phyloP scores from a whole-genome alignment of 208 protist genomes.

The Entamoeba dispar region DNA sequence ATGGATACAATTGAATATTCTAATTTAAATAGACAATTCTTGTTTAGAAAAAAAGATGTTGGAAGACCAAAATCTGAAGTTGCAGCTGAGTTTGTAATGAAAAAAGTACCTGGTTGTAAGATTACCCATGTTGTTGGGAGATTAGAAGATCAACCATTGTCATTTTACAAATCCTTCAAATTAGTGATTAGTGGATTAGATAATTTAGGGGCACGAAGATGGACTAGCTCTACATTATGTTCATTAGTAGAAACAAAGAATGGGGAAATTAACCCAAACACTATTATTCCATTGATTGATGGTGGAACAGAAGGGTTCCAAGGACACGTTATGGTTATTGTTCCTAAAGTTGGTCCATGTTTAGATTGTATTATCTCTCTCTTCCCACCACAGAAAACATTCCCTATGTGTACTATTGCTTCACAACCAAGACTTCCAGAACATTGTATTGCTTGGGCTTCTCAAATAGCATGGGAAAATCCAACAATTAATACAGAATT shows the following conservation, averaged over 20 bases:
- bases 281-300: slow-evolving; percentile 70
- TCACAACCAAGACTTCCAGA: slow-evolving; percentile 27
- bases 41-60: slow-evolving; percentile 56
- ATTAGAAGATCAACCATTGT: background rate
- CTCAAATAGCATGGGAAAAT: background rate
- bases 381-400: background rate
- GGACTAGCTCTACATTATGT: slow-evolving; percentile 10
- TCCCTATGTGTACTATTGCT: slow-evolving; percentile 33
- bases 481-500: background rate
- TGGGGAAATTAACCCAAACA: background rate
- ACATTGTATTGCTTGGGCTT: slow-evolving; percentile 37
- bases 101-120: background rate
- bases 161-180: slow-evolving; percentile 38
- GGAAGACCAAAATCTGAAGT: slow-evolving; percentile 51
- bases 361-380: background rate
- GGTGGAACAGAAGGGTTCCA: slow-evolving; percentile 68
- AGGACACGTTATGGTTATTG: slow-evolving; percentile 1
- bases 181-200: slow-evolving; percentile 77
- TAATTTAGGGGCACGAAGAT: slow-evolving; percentile 47
- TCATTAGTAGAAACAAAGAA: slow-evolving; percentile 14
- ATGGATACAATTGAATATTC: slow-evolving; percentile 69
- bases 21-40: slow-evolving; percentile 73
- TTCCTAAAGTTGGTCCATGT: background rate
- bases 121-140: background rate
- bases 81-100: slow-evolving; percentile 39